A percentile compares a stretch with the other conserved stretches of the same genome.
Conservation (phyloP, 257 asterid genomes). For the Echites panduratus region DNA sequence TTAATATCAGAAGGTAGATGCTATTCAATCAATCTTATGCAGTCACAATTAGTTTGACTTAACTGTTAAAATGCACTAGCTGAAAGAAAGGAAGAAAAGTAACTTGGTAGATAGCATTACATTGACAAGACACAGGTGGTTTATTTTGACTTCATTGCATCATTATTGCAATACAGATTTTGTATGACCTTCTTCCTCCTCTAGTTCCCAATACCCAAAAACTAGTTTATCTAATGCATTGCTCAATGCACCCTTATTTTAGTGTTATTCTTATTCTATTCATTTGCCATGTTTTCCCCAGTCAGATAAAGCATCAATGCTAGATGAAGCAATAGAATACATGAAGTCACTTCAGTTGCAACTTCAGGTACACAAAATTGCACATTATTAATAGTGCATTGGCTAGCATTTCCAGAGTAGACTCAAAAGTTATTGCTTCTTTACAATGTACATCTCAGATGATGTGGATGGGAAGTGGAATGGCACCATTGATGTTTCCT, state of each 20-base stretch:
- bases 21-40: not conserved
- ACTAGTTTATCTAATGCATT: not conserved
- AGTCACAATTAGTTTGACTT: no score
- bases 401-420: not conserved
- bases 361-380: conserved; percentile 53
- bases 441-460: conserved; percentile 31
- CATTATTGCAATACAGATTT: not conserved
- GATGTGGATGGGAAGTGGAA: conserved; percentile 90
- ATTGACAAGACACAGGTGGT: not conserved
- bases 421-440: not conserved
- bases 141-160: not conserved
- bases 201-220: not conserved
- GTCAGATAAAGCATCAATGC: conserved; percentile 89
- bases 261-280: not conserved
- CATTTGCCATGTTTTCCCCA: conserved; percentile 15
- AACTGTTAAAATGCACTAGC: no score
- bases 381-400: not conserved
- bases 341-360: conserved; percentile 78
- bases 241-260: not conserved
- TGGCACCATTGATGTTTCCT: conserved; percentile 71
- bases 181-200: not conserved
- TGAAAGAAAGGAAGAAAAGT: no score
- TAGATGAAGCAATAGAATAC: conserved; percentile 89
- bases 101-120: not conserved
- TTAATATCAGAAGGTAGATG: not conserved